These are phyloP conservation scores for Nitzschia sp. DNA, from an alignment of 108 stramenopile species.

Conservation along the genomic window DNA sequence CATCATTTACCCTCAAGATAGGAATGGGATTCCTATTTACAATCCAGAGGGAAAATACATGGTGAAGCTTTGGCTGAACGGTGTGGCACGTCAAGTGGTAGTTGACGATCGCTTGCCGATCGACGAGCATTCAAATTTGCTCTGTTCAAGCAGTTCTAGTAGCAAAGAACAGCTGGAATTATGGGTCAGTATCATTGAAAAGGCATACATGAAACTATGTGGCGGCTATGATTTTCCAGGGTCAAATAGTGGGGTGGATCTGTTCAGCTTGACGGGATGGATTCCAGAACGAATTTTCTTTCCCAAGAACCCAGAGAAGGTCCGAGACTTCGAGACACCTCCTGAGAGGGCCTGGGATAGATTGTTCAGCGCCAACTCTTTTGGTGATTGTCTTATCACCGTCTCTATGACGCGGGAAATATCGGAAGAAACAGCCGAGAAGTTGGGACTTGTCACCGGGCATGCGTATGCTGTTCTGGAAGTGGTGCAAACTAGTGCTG, in stretches of 20 bases:
- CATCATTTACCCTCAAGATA: conserved; percentile 81
- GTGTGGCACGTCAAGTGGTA: conserved; percentile 79
- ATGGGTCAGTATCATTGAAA: conserved; percentile 92
- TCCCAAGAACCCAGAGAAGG: conserved; percentile 45
- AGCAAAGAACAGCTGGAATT: conserved; percentile 59
- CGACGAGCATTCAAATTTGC: conserved; percentile 61
- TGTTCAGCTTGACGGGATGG: conserved; percentile 92
- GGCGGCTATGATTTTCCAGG: conserved; percentile 94
- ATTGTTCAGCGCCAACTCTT: conserved; percentile 62
- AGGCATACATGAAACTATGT: conserved; percentile 92
- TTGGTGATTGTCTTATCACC: conserved; percentile 89
- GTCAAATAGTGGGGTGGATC: conserved; percentile 86
- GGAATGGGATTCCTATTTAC: conserved; percentile 58
- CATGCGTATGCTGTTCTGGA: conserved; percentile 92
- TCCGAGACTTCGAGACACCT: conserved; percentile 66
- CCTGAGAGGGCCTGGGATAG: conserved; percentile 84
- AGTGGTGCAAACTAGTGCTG: conserved; percentile 63
- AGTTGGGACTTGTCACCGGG: conserved; percentile 79
- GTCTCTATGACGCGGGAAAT: conserved; percentile 68
- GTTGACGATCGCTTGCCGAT: conserved; percentile 92
- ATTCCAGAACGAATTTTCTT: conserved; percentile 89
- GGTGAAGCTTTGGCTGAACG: conserved; percentile 93
- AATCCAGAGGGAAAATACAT: conserved; percentile 90
- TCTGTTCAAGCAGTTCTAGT: conserved; percentile 68
- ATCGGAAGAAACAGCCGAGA: conserved; percentile 58